Base-by-base conservation (phyloP, 805 yeast species). In the Saccharomycopsis fibuligera region DNA sequence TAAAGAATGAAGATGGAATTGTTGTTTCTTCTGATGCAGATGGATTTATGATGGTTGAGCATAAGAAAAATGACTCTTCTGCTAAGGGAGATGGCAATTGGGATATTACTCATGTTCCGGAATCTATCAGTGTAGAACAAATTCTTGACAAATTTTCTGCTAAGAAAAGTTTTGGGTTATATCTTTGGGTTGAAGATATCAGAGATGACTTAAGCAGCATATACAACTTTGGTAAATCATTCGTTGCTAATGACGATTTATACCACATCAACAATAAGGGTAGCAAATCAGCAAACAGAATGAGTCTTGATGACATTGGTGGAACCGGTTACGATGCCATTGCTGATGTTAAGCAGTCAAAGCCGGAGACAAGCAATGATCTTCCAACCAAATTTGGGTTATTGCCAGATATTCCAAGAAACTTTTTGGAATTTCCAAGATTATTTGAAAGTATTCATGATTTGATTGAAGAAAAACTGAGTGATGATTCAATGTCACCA, bases 131-230 rank as follows among this genome's bases (percentile, higher is more conserved):
- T 14, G 16, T 86, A 19, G 81, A 74, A 33, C 75, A 75, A 37
- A 70, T 81, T 2, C 74, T 75, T 41, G 68, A 68, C 25, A 69
- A 68, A 49, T 66, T 66, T 50, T 73, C 73, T 56, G 65, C 70
- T 33, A 70, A 68, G 53, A 71, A 76, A 62, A 62, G 72, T 59
- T 67, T 73, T 50, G 72, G 73, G 50, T 65, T 79, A 58, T 75
- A 78, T 31, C 66, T 87, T 33, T 88, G 76, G 67, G 73, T 85
- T 31, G 93, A 86, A 54, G 89, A 86, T 53, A 56, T 66, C 16
- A 43, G 56, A 44, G 25, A 47, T 24, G 53, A 50, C 22, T 36
- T 53, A 23, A 23, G 23, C 31, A 44, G 35, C 12, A 39, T 49
- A 27, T 45, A 45, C 24, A 22, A 36, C 12, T 47, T 41, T 29